These are phyloP conservation scores for Solanum pimpinellifolium DNA, from an alignment of 257 asterid species.

Conservation along the genomic window DNA sequence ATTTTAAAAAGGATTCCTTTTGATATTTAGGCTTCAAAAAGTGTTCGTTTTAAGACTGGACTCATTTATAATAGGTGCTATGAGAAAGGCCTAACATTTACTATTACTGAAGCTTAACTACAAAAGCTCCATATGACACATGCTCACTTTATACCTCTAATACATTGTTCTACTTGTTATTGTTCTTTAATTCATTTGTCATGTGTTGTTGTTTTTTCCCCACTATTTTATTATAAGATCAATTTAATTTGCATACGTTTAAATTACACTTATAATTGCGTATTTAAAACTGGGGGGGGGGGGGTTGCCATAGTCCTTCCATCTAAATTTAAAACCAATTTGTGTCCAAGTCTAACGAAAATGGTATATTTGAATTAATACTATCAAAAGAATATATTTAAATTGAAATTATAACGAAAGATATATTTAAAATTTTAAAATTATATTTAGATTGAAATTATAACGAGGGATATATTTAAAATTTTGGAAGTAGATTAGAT, in stretches of 20 bases:
- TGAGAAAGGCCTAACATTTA: neutral
- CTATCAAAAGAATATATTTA: too few species aligned
- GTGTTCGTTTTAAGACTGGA: too few species aligned
- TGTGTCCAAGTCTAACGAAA: neutral
- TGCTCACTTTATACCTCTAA: neutral
- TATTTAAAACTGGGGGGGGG: neutral
- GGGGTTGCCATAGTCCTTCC: neutral
- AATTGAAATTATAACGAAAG: too few species aligned
- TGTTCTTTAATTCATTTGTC: neutral
- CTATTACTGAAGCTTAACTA: neutral
- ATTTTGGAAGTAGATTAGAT: too few species aligned
- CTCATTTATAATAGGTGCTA: neutral
- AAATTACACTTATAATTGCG: neutral
- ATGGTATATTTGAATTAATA: too few species aligned
- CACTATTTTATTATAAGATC: neutral
- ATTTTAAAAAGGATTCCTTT: too few species aligned
- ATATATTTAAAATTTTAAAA: too few species aligned
- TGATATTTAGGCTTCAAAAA: too few species aligned
- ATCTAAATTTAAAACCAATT: neutral
- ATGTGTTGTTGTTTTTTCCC: neutral
- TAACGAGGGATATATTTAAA: too few species aligned
- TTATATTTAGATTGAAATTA: too few species aligned
- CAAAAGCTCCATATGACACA: neutral
- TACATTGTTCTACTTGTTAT: neutral
- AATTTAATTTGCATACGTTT: neutral